Conservation (phyloP, 2,329 filamentous ascomycete species). For the Claviceps sp. region DNA sequence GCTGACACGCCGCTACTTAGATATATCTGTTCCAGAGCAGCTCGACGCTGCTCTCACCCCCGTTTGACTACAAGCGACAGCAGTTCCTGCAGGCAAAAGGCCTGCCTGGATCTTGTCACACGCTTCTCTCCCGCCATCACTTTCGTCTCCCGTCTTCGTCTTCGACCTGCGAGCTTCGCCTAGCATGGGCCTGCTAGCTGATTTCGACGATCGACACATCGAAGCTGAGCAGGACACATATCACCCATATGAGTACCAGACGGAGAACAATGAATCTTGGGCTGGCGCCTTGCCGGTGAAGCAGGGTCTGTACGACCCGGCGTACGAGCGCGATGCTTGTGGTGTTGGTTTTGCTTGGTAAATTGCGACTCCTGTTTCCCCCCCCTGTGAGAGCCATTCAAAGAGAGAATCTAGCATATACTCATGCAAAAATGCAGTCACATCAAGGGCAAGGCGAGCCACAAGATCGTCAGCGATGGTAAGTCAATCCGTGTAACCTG, state of each 20-base stretch:
- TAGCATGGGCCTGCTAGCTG: constrained; percentile 55
- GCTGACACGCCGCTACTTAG: constrained; percentile 3
- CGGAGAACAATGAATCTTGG: constrained; percentile 77
- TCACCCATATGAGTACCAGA: constrained; percentile 72
- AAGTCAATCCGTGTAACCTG: constrained; percentile 21
- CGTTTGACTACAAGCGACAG: constrained; percentile 1
- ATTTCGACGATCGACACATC: constrained; percentile 57
- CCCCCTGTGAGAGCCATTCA: not conserved
- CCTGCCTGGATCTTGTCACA: constrained; percentile 2
- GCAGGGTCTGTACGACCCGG: constrained; percentile 96
- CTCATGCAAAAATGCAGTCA: constrained; percentile 42
- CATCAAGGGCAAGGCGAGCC: constrained; percentile 92
- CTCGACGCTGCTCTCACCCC: constrained; percentile 13
- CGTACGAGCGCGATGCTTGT: constrained; percentile 96
- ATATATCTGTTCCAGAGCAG: constrained; percentile 12
- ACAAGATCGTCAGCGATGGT: constrained; percentile 99
- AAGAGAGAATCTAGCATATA: not conserved
- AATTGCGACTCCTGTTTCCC: constrained; percentile 20
- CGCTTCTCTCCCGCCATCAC: not conserved
- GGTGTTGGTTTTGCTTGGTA: constrained; percentile 98
- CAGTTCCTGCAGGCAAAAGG: constrained; percentile 3
- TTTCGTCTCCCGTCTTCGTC: not conserved
- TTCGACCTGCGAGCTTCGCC: constrained; percentile 30
- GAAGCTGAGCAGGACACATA: constrained; percentile 48
- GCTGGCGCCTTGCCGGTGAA: constrained; percentile 90